A percentile compares a stretch with the other conserved stretches of the same genome.
phyloP scores from a whole-genome alignment of 2,329 filamentous ascomycete species.

The Pseudocercospora crystallina region DNA sequence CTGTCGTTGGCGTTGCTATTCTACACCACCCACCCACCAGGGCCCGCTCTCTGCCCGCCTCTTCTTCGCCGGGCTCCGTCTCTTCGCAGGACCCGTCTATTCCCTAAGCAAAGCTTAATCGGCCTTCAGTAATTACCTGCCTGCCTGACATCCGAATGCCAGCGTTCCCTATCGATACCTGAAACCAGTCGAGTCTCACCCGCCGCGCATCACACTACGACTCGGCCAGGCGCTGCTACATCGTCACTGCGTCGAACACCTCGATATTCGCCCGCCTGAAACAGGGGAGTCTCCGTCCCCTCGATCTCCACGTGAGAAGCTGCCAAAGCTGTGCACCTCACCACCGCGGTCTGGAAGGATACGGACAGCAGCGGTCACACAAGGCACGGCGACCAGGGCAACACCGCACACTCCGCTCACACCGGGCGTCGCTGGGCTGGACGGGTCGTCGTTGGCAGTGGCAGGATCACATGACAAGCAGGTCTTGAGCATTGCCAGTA shows the following conservation, averaged over 20 bases:
- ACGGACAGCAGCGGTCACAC: too few species aligned
- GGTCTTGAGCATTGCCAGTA: constrained; percentile 15
- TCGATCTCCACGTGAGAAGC: neutral
- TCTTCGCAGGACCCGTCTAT: constrained; percentile 10
- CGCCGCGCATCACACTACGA: constrained; percentile 3
- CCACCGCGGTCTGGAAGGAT: too few species aligned
- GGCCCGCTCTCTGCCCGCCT: constrained; percentile 2
- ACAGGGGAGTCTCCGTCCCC: constrained; percentile 14
- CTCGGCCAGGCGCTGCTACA: constrained; percentile 5
- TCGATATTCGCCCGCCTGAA: constrained; percentile 1
- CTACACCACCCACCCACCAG: neutral
- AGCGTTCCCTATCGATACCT: constrained; percentile 11
- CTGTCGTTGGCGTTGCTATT: too few species aligned
- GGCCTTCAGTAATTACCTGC: neutral
- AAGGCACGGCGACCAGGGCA: too few species aligned
- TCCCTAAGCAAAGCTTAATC: neutral
- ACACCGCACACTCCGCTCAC: neutral
- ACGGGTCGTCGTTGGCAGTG: too few species aligned
- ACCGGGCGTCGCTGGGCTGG: neutral
- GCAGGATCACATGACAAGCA: constrained; percentile 17
- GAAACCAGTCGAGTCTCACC: constrained; percentile 16
- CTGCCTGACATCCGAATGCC: constrained; percentile 9
- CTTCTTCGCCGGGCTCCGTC: constrained; percentile 14
- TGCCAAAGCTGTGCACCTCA: neutral
- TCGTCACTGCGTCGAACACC: neutral